Evolutionary conservation across 208 protist genomes (phyloP).

Genomic region (Trypanosoma vivax): DNA sequence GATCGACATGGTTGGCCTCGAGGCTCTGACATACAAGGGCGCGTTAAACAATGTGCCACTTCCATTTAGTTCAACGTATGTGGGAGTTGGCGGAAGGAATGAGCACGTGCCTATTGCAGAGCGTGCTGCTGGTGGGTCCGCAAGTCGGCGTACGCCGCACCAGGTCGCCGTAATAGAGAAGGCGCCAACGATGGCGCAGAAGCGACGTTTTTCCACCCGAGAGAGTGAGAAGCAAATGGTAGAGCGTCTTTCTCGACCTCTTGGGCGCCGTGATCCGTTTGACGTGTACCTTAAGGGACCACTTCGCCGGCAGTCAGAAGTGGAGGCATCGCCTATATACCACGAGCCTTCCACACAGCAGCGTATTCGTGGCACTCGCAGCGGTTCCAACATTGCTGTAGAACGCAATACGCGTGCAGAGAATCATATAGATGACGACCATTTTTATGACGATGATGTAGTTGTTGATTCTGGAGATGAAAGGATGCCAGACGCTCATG

Average conservation of each 20-base stretch:
- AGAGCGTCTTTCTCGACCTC: constrained; percentile 11
- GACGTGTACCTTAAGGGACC: not conserved
- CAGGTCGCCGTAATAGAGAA: not conserved
- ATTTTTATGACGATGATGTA: constrained; percentile 2
- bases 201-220: constrained; percentile 6
- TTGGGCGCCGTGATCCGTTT: not conserved
- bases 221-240: constrained; percentile 11
- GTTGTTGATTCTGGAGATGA: constrained; percentile 15
- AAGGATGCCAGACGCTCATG: no score
- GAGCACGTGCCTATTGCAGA: no score
- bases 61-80: not conserved
- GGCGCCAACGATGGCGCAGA: not conserved
- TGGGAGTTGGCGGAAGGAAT: no score
- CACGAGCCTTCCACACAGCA: not conserved
- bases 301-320: not conserved
- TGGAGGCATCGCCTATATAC: not conserved
- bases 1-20: constrained; percentile 71
- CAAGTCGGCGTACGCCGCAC: no score
- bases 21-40: constrained; percentile 58
- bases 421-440: not conserved
- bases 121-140: no score
- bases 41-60: constrained; percentile 15
- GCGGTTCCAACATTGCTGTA: no score
- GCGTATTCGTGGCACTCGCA: not conserved
- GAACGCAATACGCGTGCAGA: no score